Evolutionary conservation across 768 basidiomycete species (phyloP), one percentile per base, ranked within the genome.

Genomic region (Cystobasidium onofrii): DNA sequence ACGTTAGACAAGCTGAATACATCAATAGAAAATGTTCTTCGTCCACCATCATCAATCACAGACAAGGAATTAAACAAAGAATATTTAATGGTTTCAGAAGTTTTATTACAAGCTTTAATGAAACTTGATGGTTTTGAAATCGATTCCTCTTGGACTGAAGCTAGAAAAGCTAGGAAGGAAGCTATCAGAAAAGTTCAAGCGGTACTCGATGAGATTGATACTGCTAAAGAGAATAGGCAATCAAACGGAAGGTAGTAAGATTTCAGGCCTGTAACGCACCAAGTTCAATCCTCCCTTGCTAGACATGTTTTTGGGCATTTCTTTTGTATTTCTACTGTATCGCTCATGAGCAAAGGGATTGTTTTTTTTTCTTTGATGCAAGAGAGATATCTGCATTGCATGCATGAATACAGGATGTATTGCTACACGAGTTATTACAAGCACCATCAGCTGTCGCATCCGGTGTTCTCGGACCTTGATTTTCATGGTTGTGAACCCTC

Each of bases 51-150:
- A 12, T 71, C 69, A 20, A 27, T 7, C 12, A 52, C 33, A 31
- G 54, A 34, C 17, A 36, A 33, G 18, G 54, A 34, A 29, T 4
- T 71, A 23, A 73, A 73, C n/a, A 64, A 64, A 33, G 4, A 65
- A 62, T 44, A 63, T 34, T 15, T 73, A 18, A 70, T 43, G 43
- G 52, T 82, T 44, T 76, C 76, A 17, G 82, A 83, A 71, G 66
- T 79, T 71, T 74, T 83, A 17, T 74, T 83, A 17, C 81, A 81
- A 60, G 79, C 79, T 20, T 73, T 83, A 50, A 75, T 83, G 29
- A 78, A 79, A 75, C 71, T 83, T 31, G 82, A 83, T 72, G 80
- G 80, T 0, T 78, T 82, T 39, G 77, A 81, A 64, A 80, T 82
- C 13, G 79, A 80, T 13, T 73, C 76, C 23, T 76, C 75, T 20